phyloP scores from a whole-genome alignment of 768 basidiomycete genomes.

The Termitomyces sp. region DNA sequence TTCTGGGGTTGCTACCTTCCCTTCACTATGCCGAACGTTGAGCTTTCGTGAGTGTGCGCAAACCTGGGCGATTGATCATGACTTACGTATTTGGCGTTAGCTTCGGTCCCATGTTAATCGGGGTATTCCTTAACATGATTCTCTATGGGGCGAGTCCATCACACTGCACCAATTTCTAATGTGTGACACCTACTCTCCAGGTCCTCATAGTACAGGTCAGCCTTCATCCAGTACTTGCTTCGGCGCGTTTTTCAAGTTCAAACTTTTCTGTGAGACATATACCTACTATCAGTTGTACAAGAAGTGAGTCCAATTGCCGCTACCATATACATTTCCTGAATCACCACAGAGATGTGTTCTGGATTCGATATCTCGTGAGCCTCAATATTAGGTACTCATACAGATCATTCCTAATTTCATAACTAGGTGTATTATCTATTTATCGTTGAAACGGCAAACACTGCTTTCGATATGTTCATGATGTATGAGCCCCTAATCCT shows the following conservation, averaged over 20 bases:
- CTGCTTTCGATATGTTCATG: too few species aligned
- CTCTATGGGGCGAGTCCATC: too few species aligned
- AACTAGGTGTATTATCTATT: conserved; percentile 25
- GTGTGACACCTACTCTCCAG: neutral
- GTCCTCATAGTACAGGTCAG: neutral
- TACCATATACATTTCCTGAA: neutral
- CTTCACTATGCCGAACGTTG: conserved; percentile 19
- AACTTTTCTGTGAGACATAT: conserved; percentile 11
- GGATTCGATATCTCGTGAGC: neutral
- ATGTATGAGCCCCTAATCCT: too few species aligned
- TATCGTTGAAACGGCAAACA: too few species aligned
- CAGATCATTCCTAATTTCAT: neutral
- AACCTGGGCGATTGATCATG: neutral
- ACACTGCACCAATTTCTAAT: too few species aligned
- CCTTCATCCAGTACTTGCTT: neutral
- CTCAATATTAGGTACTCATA: neutral
- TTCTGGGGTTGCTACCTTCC: neutral
- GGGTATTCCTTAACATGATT: too few species aligned
- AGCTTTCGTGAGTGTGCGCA: conserved; percentile 13
- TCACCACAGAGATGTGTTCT: neutral
- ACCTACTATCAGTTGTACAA: conserved; percentile 20
- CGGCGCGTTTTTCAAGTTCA: too few species aligned
- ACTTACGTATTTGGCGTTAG: conserved; percentile 6
- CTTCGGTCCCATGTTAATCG: too few species aligned
- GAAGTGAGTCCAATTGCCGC: conserved; percentile 3